A percentile compares a stretch with the other conserved stretches of the same genome.
Evolutionary conservation across 2,329 filamentous ascomycete species (phyloP).

Genomic region (Calonectria hawksworthii): DNA sequence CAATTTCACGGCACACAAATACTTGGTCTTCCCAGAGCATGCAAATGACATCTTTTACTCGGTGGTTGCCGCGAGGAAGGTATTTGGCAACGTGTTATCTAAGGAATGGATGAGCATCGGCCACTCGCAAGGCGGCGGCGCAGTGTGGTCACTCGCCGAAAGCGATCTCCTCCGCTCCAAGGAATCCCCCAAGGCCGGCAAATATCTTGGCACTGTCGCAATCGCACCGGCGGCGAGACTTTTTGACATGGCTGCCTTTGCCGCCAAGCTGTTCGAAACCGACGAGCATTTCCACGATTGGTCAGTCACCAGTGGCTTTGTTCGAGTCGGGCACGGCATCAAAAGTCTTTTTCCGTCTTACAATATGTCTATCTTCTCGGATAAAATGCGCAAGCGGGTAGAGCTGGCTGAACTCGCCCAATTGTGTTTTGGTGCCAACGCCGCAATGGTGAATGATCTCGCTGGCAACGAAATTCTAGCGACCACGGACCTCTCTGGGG

Average conservation of each 20-base stretch:
- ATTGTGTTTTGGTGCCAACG: neutral
- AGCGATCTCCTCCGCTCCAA: neutral
- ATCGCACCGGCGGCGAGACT: neutral
- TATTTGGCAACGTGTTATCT: neutral
- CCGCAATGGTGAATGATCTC: neutral
- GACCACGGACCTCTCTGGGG: neutral
- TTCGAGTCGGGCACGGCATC: neutral
- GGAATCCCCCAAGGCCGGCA: neutral
- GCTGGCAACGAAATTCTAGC: neutral
- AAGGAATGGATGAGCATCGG: conserved; percentile 9
- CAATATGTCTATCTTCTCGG: neutral
- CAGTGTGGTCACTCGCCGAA: neutral
- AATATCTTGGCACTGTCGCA: neutral
- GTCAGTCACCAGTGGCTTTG: neutral
- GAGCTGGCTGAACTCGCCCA: neutral
- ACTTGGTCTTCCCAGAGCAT: neutral
- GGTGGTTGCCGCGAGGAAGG: neutral
- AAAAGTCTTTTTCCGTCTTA: neutral
- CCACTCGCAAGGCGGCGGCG: neutral
- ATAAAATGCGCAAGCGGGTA: neutral
- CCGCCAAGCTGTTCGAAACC: neutral
- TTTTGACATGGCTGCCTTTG: neutral
- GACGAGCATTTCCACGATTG: neutral
- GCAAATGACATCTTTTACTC: conserved; percentile 1
- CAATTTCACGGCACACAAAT: neutral